Percentiles rank a stretch among this genome's conserved stretches.
These are phyloP conservation scores for Kwoniella shandongensis DNA, from an alignment of 768 basidiomycete species.

Conservation along the genomic window DNA sequence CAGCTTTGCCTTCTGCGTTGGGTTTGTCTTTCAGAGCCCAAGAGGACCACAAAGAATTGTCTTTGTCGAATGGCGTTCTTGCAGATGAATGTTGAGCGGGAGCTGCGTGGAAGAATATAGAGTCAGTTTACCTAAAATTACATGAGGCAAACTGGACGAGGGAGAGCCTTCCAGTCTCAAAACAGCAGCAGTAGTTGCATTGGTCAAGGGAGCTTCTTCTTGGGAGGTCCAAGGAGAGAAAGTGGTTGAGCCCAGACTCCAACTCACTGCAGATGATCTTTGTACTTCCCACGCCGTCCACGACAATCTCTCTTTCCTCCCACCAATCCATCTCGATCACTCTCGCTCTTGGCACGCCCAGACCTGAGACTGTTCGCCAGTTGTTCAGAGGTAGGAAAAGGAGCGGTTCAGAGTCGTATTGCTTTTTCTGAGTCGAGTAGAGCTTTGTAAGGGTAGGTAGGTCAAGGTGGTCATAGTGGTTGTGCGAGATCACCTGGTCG, in stretches of 20 bases:
- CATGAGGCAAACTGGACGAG: too few relatives aligned
- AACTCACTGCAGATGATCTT: constrained; percentile 45
- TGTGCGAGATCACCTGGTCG: constrained; percentile 59
- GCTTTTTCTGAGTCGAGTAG: constrained; percentile 35
- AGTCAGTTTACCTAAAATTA: too few relatives aligned
- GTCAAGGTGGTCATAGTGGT: constrained; percentile 54
- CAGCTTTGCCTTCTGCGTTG: too few relatives aligned
- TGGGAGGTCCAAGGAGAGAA: too few relatives aligned
- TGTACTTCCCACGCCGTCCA: constrained; percentile 41
- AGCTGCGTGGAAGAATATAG: too few relatives aligned
- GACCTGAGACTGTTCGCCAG: constrained; percentile 40
- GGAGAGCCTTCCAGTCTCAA: too few relatives aligned
- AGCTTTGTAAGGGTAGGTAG: constrained; percentile 30
- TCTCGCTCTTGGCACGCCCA: constrained; percentile 54
- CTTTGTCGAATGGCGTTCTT: constrained; percentile 59
- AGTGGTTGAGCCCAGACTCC: too few relatives aligned
- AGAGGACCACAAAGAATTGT: constrained; percentile 65
- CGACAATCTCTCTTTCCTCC: constrained; percentile 55
- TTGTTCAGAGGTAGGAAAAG: constrained; percentile 66
- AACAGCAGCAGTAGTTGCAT: neutral
- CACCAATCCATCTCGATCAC: constrained; percentile 68
- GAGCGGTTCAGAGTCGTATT: constrained; percentile 60
- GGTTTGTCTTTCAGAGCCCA: constrained; percentile 60
- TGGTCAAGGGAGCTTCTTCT: neutral
- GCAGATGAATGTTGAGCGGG: constrained; percentile 64